Conservation (phyloP, 345 rosid species). For the Camelina neglecta region DNA sequence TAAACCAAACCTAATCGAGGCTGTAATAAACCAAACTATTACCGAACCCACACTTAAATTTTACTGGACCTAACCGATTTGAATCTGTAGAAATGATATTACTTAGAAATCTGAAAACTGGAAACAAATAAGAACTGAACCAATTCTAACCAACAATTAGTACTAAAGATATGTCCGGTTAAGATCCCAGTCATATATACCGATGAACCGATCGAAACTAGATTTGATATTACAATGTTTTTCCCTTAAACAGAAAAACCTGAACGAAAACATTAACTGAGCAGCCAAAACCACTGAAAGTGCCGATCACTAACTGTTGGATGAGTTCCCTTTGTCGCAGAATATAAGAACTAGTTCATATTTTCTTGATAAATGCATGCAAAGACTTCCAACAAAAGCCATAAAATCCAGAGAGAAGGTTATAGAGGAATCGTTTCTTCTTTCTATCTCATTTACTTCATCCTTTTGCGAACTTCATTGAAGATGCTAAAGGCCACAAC, state of each 20-base stretch:
- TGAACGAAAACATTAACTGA: background rate
- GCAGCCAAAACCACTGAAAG: conserved; percentile 2
- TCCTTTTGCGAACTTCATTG: conserved; percentile 66
- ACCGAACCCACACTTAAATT: background rate
- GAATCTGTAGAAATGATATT: background rate
- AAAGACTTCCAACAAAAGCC: background rate
- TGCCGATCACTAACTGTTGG: background rate
- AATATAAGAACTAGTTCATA: background rate
- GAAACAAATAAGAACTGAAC: background rate
- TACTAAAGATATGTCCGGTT: background rate
- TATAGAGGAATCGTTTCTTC: background rate
- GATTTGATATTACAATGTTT: background rate
- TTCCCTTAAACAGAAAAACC: no score
- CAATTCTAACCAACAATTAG: background rate
- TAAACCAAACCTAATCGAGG: background rate
- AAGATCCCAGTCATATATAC: background rate
- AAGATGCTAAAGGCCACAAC: conserved; percentile 74
- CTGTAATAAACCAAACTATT: conserved; percentile 9
- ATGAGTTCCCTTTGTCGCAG: background rate
- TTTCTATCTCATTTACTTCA: conserved; percentile 48
- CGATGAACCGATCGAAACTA: background rate
- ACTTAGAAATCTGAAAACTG: background rate
- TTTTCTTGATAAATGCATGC: background rate
- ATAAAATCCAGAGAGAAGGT: background rate
- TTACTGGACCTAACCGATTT: background rate